Conservation (phyloP, 495 filamentous ascomycete species). For the Aspergillus incahuasiensis region DNA sequence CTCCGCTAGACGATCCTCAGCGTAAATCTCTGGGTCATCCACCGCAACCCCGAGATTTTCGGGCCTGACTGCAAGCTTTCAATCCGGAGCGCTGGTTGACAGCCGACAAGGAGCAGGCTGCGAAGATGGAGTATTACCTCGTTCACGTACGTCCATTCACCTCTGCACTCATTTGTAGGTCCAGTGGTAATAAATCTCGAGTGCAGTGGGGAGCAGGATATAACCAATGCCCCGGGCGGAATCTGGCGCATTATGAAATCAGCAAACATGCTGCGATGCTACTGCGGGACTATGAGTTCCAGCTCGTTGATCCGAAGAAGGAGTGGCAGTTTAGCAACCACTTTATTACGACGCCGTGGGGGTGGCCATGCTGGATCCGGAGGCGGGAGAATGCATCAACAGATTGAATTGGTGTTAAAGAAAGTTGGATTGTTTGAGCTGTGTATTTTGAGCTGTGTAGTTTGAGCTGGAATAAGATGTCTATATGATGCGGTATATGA, state of each 20-base stretch:
- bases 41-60: slow-evolving; percentile 38
- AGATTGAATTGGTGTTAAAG: too few species aligned
- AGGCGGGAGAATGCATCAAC: background rate
- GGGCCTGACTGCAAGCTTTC: slow-evolving; percentile 36
- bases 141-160: slow-evolving; percentile 18
- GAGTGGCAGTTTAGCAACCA: slow-evolving; percentile 36
- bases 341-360: slow-evolving; percentile 31
- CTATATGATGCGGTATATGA: too few species aligned
- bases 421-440: too few species aligned
- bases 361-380: background rate
- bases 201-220: slow-evolving; percentile 41
- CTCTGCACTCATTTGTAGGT: background rate
- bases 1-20: slow-evolving; percentile 35
- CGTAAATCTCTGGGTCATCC: slow-evolving; percentile 43
- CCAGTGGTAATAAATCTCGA: background rate
- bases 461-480: too few species aligned
- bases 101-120: slow-evolving; percentile 14
- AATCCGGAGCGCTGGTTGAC: slow-evolving; percentile 38
- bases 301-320: slow-evolving; percentile 31
- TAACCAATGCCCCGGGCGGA: slow-evolving; percentile 38
- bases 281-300: slow-evolving; percentile 39
- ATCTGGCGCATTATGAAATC: slow-evolving; percentile 45
- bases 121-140: slow-evolving; percentile 31
- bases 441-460: too few species aligned
- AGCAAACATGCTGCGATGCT: slow-evolving; percentile 37